phyloP scores from a whole-genome alignment of 2,329 filamentous ascomycete species.

The Colletotrichum simmondsii region DNA sequence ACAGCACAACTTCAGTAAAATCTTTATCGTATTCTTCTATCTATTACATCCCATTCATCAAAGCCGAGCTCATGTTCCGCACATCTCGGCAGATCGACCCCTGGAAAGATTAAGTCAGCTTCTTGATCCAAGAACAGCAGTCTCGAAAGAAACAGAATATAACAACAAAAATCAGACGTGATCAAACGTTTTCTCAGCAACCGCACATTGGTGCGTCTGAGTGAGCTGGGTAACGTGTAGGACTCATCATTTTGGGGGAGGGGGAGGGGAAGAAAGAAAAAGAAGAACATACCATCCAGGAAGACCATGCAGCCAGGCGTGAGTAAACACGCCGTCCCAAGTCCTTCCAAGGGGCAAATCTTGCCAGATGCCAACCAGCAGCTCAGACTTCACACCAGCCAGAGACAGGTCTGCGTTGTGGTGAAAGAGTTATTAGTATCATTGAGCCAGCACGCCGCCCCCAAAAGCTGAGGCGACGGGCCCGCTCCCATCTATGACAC shows the following conservation, averaged over 20 bases:
- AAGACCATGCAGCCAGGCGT: not conserved
- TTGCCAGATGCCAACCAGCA: not conserved
- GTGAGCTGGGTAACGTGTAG: slow-evolving; percentile 21
- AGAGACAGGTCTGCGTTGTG: not conserved
- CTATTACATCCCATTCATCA: not conserved
- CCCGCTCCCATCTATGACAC: slow-evolving; percentile 31
- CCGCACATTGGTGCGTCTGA: slow-evolving; percentile 17
- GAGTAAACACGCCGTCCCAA: not conserved
- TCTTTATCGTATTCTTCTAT: not conserved
- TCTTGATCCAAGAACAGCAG: not conserved
- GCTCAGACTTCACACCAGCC: not conserved
- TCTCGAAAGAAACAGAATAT: not conserved
- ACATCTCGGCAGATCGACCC: not conserved
- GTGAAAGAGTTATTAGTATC: slow-evolving; percentile 34
- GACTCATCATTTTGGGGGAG: slow-evolving; percentile 7
- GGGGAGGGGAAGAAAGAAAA: not conserved
- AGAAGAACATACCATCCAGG: not conserved
- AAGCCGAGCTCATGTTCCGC: not conserved
- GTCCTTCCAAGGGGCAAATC: not conserved
- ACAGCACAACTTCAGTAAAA: not conserved
- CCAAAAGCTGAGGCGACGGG: slow-evolving; percentile 1
- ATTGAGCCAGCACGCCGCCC: slow-evolving; percentile 2
- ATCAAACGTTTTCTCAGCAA: slow-evolving; percentile 23
- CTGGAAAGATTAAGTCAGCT: not conserved
- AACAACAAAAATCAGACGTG: slow-evolving; percentile 9